Evolutionary conservation across 352 stramenopile genomes (phyloP), one percentile per base, ranked within the genome.

Genomic region (Globisporangium echinulatum): DNA sequence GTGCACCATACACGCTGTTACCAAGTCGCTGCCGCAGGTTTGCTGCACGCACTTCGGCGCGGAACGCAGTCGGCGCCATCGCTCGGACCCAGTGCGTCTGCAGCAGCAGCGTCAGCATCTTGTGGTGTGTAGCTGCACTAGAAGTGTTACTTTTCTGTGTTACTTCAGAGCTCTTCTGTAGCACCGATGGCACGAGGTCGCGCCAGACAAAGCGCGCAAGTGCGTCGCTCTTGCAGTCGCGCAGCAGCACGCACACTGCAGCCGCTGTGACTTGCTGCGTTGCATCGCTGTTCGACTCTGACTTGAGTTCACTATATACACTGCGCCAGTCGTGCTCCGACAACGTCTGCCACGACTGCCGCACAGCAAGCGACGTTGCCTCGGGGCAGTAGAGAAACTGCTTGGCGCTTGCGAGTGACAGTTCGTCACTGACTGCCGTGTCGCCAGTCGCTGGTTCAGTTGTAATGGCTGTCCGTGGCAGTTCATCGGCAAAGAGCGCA

Each of bases 51-150:
- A 90, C 66, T 54, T 75, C 72, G 46, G 63, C 57, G 15, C 81
- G 78, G 52, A 90, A 88, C 36, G 80, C 69, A 62, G 82, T 87
- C 3, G 81, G 74, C 8, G 63, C 59, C 5, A 88, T 67, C 7
- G 54, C 63, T 0, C 59, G 64, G 7, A 90, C 59, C 19, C 56
- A 66, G 9, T 47, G 48, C 33, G 79, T 67, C 4, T 9, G 56
- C 0, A 82, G 61, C 6, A 90, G 56, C 11, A 67, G 42, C 1
- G 43, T 40, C 3, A 75, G 52, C 1, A 88, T 52, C 14, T 54
- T 51, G 13, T 69, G 56, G 33, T 46, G 36, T 7, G 33, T 19
- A 39, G 5, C 19, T 33, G 25, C 25, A 33, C 25, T 33, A 33
- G 25, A 1, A 33, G 25, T 33, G 25, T 33, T 3, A 33, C 25